Evolutionary conservation across 202 grass and related monocot genomes (phyloP).

Genomic region (Eragrostis tef): DNA sequence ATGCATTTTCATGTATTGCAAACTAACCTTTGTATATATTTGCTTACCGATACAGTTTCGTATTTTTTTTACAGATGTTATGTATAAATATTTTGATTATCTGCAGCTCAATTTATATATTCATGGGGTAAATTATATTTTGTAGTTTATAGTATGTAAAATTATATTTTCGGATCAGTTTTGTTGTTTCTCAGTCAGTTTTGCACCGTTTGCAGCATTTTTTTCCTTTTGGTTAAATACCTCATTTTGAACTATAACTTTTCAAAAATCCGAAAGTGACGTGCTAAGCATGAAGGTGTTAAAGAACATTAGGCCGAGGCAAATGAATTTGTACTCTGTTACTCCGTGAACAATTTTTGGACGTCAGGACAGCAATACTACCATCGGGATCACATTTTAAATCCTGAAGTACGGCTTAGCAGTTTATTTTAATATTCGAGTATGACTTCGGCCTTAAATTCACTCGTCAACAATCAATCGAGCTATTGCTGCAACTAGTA

Average conservation of each 20-base stretch:
- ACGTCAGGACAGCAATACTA: too few relatives aligned
- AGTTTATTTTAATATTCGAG: neutral
- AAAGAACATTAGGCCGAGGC: neutral
- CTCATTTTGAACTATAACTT: neutral
- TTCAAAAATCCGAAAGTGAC: neutral
- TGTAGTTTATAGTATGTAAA: neutral
- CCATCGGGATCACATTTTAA: neutral
- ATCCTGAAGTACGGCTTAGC: neutral
- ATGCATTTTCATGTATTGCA: slow-evolving; percentile 34
- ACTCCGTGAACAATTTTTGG: neutral
- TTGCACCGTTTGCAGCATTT: neutral
- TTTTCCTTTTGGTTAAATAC: neutral
- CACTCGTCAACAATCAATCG: neutral
- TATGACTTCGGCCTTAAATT: neutral
- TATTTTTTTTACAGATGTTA: neutral
- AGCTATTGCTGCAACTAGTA: neutral
- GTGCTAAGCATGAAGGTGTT: neutral
- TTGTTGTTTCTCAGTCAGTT: neutral
- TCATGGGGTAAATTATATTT: neutral
- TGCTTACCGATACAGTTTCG: neutral
- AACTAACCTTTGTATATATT: slow-evolving; percentile 30
- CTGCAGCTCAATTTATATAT: neutral
- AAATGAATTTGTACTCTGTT: neutral
- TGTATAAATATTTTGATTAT: slow-evolving; percentile 31
- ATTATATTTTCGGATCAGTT: neutral